phyloP scores from a whole-genome alignment of 495 filamentous ascomycete genomes.

The Aspergillus incahuasiensis region DNA sequence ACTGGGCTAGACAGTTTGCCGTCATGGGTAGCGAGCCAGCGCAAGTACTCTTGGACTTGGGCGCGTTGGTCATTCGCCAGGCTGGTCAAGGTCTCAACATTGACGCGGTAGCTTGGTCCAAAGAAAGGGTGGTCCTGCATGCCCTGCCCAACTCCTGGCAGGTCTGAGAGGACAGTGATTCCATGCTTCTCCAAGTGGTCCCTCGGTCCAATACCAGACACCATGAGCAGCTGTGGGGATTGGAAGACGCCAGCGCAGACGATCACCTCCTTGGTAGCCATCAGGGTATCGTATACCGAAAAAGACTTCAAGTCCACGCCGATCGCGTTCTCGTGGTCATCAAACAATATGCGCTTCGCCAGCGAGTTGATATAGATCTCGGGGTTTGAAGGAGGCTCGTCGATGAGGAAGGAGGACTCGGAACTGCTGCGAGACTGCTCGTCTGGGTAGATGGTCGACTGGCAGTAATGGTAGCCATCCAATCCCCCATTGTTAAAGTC shows the following conservation, averaged over 20 bases:
- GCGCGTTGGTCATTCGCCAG: slow-evolving; percentile 15
- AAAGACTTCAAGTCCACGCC: slow-evolving; percentile 14
- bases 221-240: slow-evolving; percentile 49
- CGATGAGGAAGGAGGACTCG: slow-evolving; percentile 27
- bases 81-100: slow-evolving; percentile 31
- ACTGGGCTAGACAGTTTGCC: slow-evolving; percentile 43
- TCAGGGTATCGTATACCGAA: slow-evolving; percentile 17
- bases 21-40: slow-evolving; percentile 11
- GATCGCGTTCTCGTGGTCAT: slow-evolving; percentile 17
- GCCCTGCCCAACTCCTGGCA: slow-evolving; percentile 51
- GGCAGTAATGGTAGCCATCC: slow-evolving; percentile 35
- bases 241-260: slow-evolving; percentile 50
- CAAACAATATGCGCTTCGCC: slow-evolving; percentile 41
- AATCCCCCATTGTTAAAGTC: slow-evolving; percentile 43
- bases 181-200: slow-evolving; percentile 25
- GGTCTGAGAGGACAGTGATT: slow-evolving; percentile 38
- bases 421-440: slow-evolving; percentile 37
- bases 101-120: slow-evolving; percentile 34
- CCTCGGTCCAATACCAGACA: slow-evolving; percentile 43
- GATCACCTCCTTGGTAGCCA: slow-evolving; percentile 49
- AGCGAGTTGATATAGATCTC: slow-evolving; percentile 33
- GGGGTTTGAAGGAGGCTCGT: neutral
- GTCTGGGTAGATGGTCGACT: slow-evolving; percentile 34
- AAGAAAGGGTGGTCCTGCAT: slow-evolving; percentile 43
- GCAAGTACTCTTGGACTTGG: slow-evolving; percentile 4